These are phyloP conservation scores for Rhodamnia rubescens DNA, from an alignment of 345 rosid genomes.

Conservation along the genomic window DNA sequence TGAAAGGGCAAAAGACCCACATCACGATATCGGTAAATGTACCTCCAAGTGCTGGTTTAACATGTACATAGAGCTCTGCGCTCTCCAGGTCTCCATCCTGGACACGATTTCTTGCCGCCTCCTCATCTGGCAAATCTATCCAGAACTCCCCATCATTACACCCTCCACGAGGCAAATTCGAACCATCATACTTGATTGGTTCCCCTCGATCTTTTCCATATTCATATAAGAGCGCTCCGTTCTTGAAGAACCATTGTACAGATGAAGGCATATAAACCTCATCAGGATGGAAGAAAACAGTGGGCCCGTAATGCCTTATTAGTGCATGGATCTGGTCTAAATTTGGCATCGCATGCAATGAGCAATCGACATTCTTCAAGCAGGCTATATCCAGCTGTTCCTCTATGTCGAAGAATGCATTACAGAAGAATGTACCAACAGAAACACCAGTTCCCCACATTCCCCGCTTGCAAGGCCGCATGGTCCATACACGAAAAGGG, in stretches of 20 bases:
- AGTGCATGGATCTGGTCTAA: slow-evolving; percentile 65
- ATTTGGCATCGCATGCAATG: slow-evolving; percentile 66
- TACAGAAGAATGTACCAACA: slow-evolving; percentile 76
- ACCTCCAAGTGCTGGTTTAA: slow-evolving; percentile 85
- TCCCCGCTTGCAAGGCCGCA: slow-evolving; percentile 63
- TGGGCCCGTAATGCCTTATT: slow-evolving; percentile 69
- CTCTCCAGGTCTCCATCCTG: slow-evolving; percentile 57
- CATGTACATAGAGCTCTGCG: slow-evolving; percentile 77
- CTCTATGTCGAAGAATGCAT: slow-evolving; percentile 21
- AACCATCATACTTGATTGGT: slow-evolving; percentile 41
- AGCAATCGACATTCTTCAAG: slow-evolving; percentile 55
- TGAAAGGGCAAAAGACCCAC: slow-evolving; percentile 94
- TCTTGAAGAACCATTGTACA: slow-evolving; percentile 80
- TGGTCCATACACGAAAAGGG: slow-evolving; percentile 53
- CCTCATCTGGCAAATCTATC: slow-evolving; percentile 66
- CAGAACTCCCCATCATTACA: slow-evolving; percentile 59
- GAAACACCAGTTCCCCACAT: slow-evolving; percentile 56
- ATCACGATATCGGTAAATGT: slow-evolving; percentile 79
- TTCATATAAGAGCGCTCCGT: slow-evolving; percentile 55
- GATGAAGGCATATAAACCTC: slow-evolving; percentile 85
- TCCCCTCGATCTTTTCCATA: slow-evolving; percentile 34
- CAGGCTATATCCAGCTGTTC: slow-evolving; percentile 46
- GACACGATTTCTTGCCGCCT: slow-evolving; percentile 35
- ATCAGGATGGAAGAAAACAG: slow-evolving; percentile 82
- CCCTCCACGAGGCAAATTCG: slow-evolving; percentile 68